Evolutionary conservation across 352 stramenopile genomes (phyloP).

Genomic region (Globisporangium solare): DNA sequence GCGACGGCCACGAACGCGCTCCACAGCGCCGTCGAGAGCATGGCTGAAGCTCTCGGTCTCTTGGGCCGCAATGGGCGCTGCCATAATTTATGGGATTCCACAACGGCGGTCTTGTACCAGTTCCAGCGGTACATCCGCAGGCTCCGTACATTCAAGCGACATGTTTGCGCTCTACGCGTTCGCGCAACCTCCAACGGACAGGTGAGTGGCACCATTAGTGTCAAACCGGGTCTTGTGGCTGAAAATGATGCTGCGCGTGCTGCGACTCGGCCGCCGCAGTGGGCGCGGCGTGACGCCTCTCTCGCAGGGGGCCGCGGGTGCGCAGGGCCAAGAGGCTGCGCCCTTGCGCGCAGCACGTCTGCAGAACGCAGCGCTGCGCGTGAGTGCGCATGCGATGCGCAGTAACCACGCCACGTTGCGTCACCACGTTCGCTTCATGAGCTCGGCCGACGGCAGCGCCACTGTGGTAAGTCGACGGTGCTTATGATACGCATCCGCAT

Average conservation of each 20-base stretch:
- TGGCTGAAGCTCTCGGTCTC: neutral
- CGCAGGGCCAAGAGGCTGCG: neutral
- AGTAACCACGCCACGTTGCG: neutral
- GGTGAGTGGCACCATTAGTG: slow-evolving; percentile 8
- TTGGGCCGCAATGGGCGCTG: no score
- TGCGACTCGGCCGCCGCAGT: slow-evolving; percentile 12
- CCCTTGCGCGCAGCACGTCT: neutral
- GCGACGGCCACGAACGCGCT: slow-evolving; percentile 4
- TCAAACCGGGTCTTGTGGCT: slow-evolving; percentile 4
- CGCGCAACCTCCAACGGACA: slow-evolving; percentile 9
- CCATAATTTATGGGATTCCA: no score
- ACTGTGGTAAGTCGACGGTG: slow-evolving; percentile 3
- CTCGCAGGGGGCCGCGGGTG: neutral
- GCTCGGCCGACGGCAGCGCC: slow-evolving; percentile 4
- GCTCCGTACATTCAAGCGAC: slow-evolving; percentile 7
- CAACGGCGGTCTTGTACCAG: neutral
- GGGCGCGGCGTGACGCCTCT: neutral
- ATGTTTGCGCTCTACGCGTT: slow-evolving; percentile 6
- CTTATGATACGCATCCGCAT: neutral
- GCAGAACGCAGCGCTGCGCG: slow-evolving; percentile 1
- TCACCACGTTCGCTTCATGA: slow-evolving; percentile 9
- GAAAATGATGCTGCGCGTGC: slow-evolving; percentile 18
- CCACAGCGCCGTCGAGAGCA: slow-evolving; percentile 12
- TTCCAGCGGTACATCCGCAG: neutral
- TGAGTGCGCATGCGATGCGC: neutral